phyloP scores from a whole-genome alignment of 148 eudicot species.

The Tetragonia tetragonoides region DNA sequence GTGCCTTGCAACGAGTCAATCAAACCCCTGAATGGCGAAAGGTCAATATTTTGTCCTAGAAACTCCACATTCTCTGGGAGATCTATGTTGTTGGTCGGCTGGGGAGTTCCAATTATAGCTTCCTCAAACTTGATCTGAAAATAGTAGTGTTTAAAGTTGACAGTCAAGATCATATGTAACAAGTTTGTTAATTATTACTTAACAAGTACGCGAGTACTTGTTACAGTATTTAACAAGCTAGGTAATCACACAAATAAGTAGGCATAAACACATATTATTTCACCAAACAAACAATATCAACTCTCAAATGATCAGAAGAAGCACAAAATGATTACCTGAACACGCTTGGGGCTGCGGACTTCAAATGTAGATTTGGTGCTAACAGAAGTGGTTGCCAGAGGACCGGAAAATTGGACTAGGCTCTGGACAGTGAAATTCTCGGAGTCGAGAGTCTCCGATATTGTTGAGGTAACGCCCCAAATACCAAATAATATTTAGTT shows the following conservation, averaged over 20 bases:
- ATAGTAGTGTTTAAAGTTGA: neutral
- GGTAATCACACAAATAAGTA: neutral
- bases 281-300: neutral
- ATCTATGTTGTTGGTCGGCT: constrained; percentile 67
- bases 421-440: constrained; percentile 76
- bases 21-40: constrained; percentile 69
- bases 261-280: neutral
- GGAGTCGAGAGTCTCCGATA: constrained; percentile 87
- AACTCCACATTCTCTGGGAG: constrained; percentile 78
- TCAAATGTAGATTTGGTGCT: constrained; percentile 85
- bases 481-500: too few species aligned
- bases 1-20: constrained; percentile 70
- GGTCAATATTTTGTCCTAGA: constrained; percentile 77
- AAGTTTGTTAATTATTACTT: neutral
- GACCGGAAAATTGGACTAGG: constrained; percentile 72
- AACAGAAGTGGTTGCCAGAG: constrained; percentile 74
- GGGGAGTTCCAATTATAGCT: constrained; percentile 87
- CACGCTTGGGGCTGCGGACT: constrained; percentile 89
- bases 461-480: too few species aligned
- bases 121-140: constrained; percentile 78
- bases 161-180: neutral
- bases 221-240: too few species aligned
- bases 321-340: constrained; percentile 56
- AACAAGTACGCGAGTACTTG: too few species aligned
- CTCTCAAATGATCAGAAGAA: neutral